Evolutionary conservation across 352 stramenopile genomes (phyloP).

Genomic region (Pythium aristosporum): DNA sequence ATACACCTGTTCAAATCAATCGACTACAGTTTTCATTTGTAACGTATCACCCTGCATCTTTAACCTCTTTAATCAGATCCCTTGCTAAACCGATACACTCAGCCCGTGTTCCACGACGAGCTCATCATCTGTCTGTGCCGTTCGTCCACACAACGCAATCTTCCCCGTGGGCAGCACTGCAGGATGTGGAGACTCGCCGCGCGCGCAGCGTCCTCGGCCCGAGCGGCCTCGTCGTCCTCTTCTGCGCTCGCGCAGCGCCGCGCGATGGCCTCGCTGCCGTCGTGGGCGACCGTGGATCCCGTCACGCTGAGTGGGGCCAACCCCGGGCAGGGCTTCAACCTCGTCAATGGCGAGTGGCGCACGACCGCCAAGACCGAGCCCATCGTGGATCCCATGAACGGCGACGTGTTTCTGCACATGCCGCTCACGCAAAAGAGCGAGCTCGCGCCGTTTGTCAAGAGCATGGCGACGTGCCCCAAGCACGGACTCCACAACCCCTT

Average conservation of each 20-base stretch:
- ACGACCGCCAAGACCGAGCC: constrained; percentile 62
- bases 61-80: no score
- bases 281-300: constrained; percentile 94
- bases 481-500: constrained; percentile 98
- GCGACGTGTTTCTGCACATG: constrained; percentile 93
- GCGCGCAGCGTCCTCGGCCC: background rate
- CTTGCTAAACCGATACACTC: no score
- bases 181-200: constrained; percentile 31
- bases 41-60: no score
- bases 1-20: no score
- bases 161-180: background rate
- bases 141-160: background rate
- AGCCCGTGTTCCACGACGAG: no score
- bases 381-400: constrained; percentile 95
- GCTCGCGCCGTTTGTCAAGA: constrained; percentile 92
- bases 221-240: constrained; percentile 12
- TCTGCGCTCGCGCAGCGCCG: constrained; percentile 33
- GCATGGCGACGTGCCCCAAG: constrained; percentile 92
- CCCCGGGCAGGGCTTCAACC: constrained; percentile 88
- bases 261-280: constrained; percentile 63
- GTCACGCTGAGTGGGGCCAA: constrained; percentile 66
- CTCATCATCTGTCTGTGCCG: background rate
- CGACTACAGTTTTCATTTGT: no score
- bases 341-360: constrained; percentile 92
- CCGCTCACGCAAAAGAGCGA: constrained; percentile 90